phyloP scores from a whole-genome alignment of 2,329 filamentous ascomycete species.

The Zopfia rhizophila region DNA sequence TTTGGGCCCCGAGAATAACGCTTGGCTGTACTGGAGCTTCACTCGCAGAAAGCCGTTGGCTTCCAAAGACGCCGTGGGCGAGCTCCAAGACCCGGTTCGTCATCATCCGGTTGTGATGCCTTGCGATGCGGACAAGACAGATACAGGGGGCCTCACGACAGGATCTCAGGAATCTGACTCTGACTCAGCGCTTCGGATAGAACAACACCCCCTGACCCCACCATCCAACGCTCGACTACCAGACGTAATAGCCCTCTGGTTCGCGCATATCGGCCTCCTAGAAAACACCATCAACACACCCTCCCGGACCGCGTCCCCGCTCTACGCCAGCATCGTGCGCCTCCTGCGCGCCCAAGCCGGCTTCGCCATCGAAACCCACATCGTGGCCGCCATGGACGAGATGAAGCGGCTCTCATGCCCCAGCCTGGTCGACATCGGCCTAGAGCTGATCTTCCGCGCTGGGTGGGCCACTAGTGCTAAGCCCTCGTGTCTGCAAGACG shows the following conservation, averaged over 20 bases:
- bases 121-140: not conserved
- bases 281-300: conserved; percentile 51
- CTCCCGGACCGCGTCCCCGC: conserved; percentile 42
- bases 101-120: not conserved
- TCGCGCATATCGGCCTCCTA: conserved; percentile 50
- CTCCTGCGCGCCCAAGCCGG: conserved; percentile 54
- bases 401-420: conserved; percentile 36
- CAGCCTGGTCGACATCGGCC: conserved; percentile 48
- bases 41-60: conserved; percentile 15
- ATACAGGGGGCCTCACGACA: too few species aligned
- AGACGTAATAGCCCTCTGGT: conserved; percentile 52
- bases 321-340: conserved; percentile 49
- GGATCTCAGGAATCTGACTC: too few species aligned
- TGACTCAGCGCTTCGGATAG: too few species aligned
- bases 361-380: conserved; percentile 48
- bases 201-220: too few species aligned
- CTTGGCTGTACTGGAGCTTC: conserved; percentile 32
- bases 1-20: conserved; percentile 27
- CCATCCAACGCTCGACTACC: not conserved
- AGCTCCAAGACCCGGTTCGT: conserved; percentile 22
- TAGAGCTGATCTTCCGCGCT: conserved; percentile 36
- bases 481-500: conserved; percentile 36
- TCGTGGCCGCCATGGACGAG: conserved; percentile 56
- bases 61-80: conserved; percentile 1
- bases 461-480: conserved; percentile 19